Conservation (phyloP, 164 flowering plant species). For the Kingdonia uniflora region DNA sequence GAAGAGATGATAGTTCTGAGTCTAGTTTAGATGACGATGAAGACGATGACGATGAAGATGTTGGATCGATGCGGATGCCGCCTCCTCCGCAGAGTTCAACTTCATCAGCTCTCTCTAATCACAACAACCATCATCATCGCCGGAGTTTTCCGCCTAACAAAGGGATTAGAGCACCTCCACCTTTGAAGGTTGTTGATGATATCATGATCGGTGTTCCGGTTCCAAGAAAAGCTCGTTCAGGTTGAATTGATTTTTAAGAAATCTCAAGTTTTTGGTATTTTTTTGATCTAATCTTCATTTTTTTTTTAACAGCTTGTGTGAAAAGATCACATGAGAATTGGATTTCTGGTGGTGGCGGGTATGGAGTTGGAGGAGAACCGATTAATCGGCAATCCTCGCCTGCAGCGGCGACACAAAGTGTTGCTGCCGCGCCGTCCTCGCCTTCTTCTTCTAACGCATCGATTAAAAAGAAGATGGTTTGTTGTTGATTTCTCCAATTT, state of each 20-base stretch:
- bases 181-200: conserved; percentile 65
- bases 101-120: conserved; percentile 23
- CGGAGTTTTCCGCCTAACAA: conserved; percentile 57
- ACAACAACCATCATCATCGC: background rate
- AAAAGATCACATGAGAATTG: conserved; percentile 80
- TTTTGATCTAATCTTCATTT: conserved; percentile 1
- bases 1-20: conserved; percentile 68
- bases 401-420: conserved; percentile 25
- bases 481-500: conserved; percentile 26
- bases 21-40: conserved; percentile 77
- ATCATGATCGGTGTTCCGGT: conserved; percentile 78
- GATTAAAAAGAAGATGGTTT: conserved; percentile 50
- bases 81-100: conserved; percentile 36
- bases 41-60: conserved; percentile 57
- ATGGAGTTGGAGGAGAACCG: conserved; percentile 28
- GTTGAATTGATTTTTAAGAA: conserved; percentile 5
- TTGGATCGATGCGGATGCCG: conserved; percentile 25
- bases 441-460: conserved; percentile 50
- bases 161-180: conserved; percentile 35
- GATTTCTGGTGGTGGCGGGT: conserved; percentile 25
- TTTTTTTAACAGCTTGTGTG: conserved; percentile 46
- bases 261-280: no score
- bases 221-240: conserved; percentile 88
- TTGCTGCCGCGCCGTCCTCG: conserved; percentile 48
- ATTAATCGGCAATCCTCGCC: conserved; percentile 50